Base-by-base conservation (phyloP, 2,329 filamentous ascomycete genomes). In the Colletotrichum camelliae region DNA sequence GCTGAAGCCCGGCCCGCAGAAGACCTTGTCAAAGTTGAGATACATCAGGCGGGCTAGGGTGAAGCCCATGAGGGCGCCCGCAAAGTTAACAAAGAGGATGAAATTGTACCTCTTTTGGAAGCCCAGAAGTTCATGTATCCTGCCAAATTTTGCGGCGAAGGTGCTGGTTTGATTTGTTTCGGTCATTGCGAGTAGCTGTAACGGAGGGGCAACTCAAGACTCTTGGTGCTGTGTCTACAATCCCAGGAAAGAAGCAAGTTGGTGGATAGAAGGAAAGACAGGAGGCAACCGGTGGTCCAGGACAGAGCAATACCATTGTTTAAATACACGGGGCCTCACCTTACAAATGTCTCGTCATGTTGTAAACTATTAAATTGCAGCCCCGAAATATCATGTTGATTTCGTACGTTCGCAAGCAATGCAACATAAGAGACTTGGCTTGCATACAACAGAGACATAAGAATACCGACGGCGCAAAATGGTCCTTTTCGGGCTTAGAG, bases 1-100 rank as follows among this genome's bases (percentile, higher is more conserved):
- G 15, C 75, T 76, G 37, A 70, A 70, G 16, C 68, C 68, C 18
- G 55, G 58, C 3, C 68, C 68, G 77, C 81, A 85, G 60, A 83
- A 83, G 9, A 77, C 74, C 31, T 82, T 83, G 64, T 84, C 81
- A 78, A 89, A 85, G 79, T 89, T 80, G 60, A 92, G 81, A 80
- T 88, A 91, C 65, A 80, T 80, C 5, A 89, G 78, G 8, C 88
- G 86, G 2, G 87, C 84, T n/a, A 91, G 83, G 7, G 82, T 79
- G 78, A 91, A 90, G 18, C 84, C 85, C 18, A 88, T 75, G 2
- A 89, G 80, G 5, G 83, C 82, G 13, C 87, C 86, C 37, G 79
- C 80, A 69, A 88, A 86, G 35, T 87, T 81, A 74, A 86, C 29
- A 12, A 80, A 67, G 35, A 70, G 68, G 35, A 70, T 29, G 33